phyloP scores from a whole-genome alignment of 306 rosid genomes.

The Malus fusca region DNA sequence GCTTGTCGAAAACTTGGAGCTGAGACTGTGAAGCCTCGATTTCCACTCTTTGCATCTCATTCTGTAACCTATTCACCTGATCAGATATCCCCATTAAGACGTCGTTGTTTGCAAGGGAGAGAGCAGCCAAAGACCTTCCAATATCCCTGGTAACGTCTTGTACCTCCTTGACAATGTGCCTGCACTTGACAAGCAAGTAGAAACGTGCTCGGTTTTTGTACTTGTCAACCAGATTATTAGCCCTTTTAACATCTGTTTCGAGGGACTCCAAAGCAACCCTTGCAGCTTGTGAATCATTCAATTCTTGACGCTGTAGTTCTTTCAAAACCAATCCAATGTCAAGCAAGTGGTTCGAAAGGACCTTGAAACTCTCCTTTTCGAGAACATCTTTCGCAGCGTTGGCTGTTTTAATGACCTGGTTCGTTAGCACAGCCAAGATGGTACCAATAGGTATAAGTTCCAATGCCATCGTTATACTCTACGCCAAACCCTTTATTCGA shows the following conservation, averaged over 20 bases:
- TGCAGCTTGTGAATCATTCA: slow-evolving; percentile 72
- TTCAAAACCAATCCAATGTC: slow-evolving; percentile 63
- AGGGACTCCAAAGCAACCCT: slow-evolving; percentile 60
- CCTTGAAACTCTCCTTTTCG: slow-evolving; percentile 64
- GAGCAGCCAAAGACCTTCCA: slow-evolving; percentile 53
- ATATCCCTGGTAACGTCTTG: slow-evolving; percentile 68
- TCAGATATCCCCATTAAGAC: slow-evolving; percentile 65
- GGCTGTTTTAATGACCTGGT: slow-evolving; percentile 64
- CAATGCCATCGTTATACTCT: slow-evolving; percentile 31
- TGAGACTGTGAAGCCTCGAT: slow-evolving; percentile 60
- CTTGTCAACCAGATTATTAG: slow-evolving; percentile 60
- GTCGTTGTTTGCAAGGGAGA: slow-evolving; percentile 56
- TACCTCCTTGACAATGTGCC: slow-evolving; percentile 63
- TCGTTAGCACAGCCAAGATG: slow-evolving; percentile 60
- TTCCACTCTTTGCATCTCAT: slow-evolving; percentile 82
- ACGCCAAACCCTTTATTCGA: slow-evolving; percentile 8
- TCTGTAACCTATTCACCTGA: slow-evolving; percentile 53
- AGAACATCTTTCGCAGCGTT: slow-evolving; percentile 57
- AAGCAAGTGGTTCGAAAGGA: slow-evolving; percentile 53
- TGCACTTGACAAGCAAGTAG: slow-evolving; percentile 57
- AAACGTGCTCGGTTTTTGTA: slow-evolving; percentile 57
- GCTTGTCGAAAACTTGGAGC: slow-evolving; percentile 58
- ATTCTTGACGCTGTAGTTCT: slow-evolving; percentile 62
- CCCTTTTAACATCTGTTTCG: slow-evolving; percentile 65
- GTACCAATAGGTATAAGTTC: slow-evolving; percentile 78